phyloP scores from a whole-genome alignment of 140 eudicot genomes.

The Senecio squalidus region DNA sequence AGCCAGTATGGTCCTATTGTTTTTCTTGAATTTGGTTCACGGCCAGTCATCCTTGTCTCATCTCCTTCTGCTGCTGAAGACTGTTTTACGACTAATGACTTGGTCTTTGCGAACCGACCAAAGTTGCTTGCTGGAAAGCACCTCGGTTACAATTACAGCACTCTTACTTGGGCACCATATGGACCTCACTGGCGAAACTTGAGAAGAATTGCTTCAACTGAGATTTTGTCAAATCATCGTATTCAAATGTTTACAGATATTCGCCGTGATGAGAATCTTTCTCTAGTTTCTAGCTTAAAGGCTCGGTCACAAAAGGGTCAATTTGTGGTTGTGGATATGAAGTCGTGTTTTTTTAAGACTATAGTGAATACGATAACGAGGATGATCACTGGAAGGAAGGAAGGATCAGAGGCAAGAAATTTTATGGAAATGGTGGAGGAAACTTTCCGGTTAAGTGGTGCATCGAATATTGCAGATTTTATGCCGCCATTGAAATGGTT shows the following conservation, averaged over 20 bases:
- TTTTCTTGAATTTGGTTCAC: constrained; percentile 39
- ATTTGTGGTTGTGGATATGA: constrained; percentile 22
- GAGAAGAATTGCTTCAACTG: constrained; percentile 26
- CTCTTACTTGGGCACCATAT: constrained; percentile 38
- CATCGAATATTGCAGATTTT: constrained; percentile 37
- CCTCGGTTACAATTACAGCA: constrained; percentile 41
- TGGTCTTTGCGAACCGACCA: constrained; percentile 46
- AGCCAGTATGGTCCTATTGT: constrained; percentile 31
- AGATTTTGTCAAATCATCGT: constrained; percentile 28
- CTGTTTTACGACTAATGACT: constrained; percentile 44
- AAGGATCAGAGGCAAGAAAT: constrained; percentile 23
- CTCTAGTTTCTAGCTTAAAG: constrained; percentile 11
- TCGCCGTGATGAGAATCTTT: constrained; percentile 28
- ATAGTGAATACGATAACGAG: constrained; percentile 24
- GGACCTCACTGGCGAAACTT: constrained; percentile 53
- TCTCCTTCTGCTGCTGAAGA: constrained; percentile 48
- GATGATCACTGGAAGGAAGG: constrained; percentile 30
- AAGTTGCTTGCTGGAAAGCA: constrained; percentile 35
- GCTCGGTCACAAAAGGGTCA: constrained; percentile 7
- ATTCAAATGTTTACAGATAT: constrained; percentile 18
- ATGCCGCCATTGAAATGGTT: constrained; percentile 39
- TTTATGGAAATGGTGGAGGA: constrained; percentile 34
- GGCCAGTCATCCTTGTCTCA: constrained; percentile 36
- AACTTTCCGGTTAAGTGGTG: constrained; percentile 19
- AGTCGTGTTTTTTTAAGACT: constrained; percentile 30